Evolutionary conservation across 2,329 filamentous ascomycete genomes (phyloP), one percentile per base, ranked within the genome.

Genomic region (Neonectria sp.): DNA sequence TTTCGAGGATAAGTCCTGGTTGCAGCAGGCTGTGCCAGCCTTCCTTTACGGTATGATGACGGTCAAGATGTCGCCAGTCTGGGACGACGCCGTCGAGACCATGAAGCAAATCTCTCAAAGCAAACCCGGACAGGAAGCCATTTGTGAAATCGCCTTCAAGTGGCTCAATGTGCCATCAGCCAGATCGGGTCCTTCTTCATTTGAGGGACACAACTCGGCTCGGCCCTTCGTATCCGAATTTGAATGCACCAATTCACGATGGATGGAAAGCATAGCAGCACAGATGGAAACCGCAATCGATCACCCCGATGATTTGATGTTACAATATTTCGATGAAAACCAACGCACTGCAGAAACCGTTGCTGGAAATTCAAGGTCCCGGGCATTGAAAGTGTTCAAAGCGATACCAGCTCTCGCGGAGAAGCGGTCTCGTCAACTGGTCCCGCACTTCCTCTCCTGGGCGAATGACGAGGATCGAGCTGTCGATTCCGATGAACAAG

Each of bases 1-100:
- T 27, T 77, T 91, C 11, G 83, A 85, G 46, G 82, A 88, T 2
- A 85, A 88, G 43, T 88, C 88, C 2, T 93, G 92, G 89, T 82
- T 97, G 70, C 86, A 88, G 65, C 86, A 88, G 73, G 90, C 94
- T 7, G 87, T 98, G 33, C 93, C 95, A 0, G 87, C 89, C 0
- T 98, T 95, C 75, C 91, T 94, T 74, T 97, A 98, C 74, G 96
- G 96, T 55, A 88, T 98, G 80, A 86, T 98, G 67, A 96, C 95
- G 1, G 90, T 97, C 55, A 93, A 92, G 72, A 86, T 98, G 71
- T 89, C 95, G 1, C 94, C 94, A 40, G 85, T 97, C 6, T 98
- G 95, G 93, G 93, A 97, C 67, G 94, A 97, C 74, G 89, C 93
- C 1, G 90, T 92, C 57, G 88, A 90, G 61, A 90, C 93, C 1